These are phyloP conservation scores for Metarhizium guizhouense DNA, from an alignment of 2,329 filamentous ascomycete genomes.

Conservation along the genomic window DNA sequence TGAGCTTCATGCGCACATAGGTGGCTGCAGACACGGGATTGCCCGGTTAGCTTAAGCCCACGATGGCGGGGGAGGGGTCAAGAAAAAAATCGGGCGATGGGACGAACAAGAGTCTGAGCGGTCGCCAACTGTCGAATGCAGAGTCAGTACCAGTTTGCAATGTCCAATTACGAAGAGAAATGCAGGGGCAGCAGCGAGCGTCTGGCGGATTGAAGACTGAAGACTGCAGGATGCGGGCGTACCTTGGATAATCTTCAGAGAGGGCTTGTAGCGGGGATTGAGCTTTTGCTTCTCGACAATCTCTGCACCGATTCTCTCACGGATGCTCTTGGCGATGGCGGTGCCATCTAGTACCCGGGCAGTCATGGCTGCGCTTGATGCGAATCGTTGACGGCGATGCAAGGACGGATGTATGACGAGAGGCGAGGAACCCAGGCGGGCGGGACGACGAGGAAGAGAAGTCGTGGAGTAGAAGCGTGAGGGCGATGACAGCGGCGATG, in stretches of 20 bases:
- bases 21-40: conserved; percentile 51
- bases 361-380: conserved; percentile 58
- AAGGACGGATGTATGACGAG: neutral
- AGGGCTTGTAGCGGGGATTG: conserved; percentile 83
- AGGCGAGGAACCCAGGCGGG: neutral
- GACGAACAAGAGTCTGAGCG: conserved; percentile 76
- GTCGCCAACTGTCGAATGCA: conserved; percentile 60
- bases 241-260: conserved; percentile 93
- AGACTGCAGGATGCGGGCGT: conserved; percentile 18
- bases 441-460: conserved; percentile 1
- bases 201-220: neutral
- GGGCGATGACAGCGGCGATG: neutral
- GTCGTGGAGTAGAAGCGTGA: neutral
- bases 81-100: conserved; percentile 1
- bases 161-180: neutral
- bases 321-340: conserved; percentile 85
- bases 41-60: neutral
- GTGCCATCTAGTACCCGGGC: conserved; percentile 93
- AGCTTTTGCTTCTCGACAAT: conserved; percentile 72
- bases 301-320: conserved; percentile 69
- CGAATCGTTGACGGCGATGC: conserved; percentile 24
- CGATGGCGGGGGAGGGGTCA: conserved; percentile 6
- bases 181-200: neutral
- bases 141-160: conserved; percentile 13
- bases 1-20: conserved; percentile 99